A percentile compares a stretch with the other conserved stretches of the same genome.
These are phyloP conservation scores for Boletus mariae DNA, from an alignment of 1,284 basidiomycete genomes.

Conservation along the genomic window DNA sequence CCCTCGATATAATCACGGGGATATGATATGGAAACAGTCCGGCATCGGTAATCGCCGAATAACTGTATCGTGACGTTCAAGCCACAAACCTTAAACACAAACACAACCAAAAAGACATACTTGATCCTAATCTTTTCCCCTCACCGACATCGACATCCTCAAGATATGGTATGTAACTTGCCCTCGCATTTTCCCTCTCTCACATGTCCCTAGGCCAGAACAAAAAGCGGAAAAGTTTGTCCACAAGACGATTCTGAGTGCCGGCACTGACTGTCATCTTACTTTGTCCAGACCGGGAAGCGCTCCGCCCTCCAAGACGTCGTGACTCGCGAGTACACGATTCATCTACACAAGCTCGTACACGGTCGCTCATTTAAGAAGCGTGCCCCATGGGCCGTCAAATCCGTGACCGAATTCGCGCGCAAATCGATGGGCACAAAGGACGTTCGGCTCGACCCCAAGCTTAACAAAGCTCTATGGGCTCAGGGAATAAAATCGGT, in stretches of 20 bases:
- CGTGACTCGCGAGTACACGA: slow-evolving; percentile 94
- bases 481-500: slow-evolving; percentile 85
- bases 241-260: too few relatives aligned
- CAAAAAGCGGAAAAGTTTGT: too few relatives aligned
- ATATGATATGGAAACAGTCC: too few relatives aligned
- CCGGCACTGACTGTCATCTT: too few relatives aligned
- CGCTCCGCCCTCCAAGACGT: slow-evolving; percentile 69
- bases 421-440: slow-evolving; percentile 91
- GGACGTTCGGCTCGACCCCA: slow-evolving; percentile 90
- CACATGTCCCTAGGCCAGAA: too few relatives aligned
- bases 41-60: slow-evolving; percentile 20
- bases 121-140: slow-evolving; percentile 25
- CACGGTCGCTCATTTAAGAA: slow-evolving; percentile 93
- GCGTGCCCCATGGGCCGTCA: slow-evolving; percentile 90
- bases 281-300: too few relatives aligned
- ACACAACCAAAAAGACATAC: background rate
- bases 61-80: slow-evolving; percentile 31
- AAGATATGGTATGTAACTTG: too few relatives aligned
- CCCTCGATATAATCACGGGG: too few relatives aligned
- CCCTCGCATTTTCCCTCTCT: too few relatives aligned
- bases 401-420: slow-evolving; percentile 87
- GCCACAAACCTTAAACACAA: slow-evolving; percentile 39
- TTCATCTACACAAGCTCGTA: slow-evolving; percentile 92
- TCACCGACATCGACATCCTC: too few relatives aligned
- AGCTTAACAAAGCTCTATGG: slow-evolving; percentile 93